Conservation (phyloP, 352 stramenopile species). For the Phytophthora ramorum region DNA sequence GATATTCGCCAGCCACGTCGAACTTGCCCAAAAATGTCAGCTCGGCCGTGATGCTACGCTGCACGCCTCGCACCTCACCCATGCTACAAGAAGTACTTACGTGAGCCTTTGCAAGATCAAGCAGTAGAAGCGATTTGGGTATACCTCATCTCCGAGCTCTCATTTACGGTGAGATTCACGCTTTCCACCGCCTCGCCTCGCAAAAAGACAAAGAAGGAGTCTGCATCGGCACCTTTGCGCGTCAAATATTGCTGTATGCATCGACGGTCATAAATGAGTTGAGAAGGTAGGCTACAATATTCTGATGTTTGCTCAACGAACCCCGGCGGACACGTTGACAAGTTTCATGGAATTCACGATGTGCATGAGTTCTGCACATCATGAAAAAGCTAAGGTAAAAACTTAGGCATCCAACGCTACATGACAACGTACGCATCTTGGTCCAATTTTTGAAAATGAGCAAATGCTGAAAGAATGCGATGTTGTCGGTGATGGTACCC, state of each 20-base stretch:
- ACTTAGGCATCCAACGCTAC: neutral
- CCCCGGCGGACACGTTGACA: constrained; percentile 59
- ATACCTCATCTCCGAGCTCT: constrained; percentile 64
- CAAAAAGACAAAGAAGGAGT: constrained; percentile 83
- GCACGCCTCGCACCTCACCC: constrained; percentile 62
- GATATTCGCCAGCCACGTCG: constrained; percentile 82
- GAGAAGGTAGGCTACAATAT: neutral
- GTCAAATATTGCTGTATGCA: constrained; percentile 74
- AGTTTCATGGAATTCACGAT: constrained; percentile 88
- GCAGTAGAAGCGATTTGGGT: neutral
- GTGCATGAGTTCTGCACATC: constrained; percentile 76
- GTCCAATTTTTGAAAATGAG: constrained; percentile 81
- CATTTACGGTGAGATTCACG: constrained; percentile 68
- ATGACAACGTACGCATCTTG: constrained; percentile 78
- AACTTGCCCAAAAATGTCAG: constrained; percentile 84
- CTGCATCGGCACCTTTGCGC: constrained; percentile 75
- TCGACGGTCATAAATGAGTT: constrained; percentile 2
- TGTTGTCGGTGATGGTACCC: constrained; percentile 87
- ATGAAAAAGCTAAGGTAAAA: neutral
- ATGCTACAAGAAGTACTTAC: constrained; percentile 30
- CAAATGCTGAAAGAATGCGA: constrained; percentile 83
- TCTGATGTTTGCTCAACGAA: constrained; percentile 22
- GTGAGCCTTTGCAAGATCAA: neutral
- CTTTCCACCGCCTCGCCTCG: constrained; percentile 77
- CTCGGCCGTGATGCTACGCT: constrained; percentile 77